Percentiles rank a stretch among this genome's conserved stretches.
These are phyloP conservation scores for Marchantia polymorpha DNA, from an alignment of 225 moss, liverwort and hornwort species.

Conservation along the genomic window DNA sequence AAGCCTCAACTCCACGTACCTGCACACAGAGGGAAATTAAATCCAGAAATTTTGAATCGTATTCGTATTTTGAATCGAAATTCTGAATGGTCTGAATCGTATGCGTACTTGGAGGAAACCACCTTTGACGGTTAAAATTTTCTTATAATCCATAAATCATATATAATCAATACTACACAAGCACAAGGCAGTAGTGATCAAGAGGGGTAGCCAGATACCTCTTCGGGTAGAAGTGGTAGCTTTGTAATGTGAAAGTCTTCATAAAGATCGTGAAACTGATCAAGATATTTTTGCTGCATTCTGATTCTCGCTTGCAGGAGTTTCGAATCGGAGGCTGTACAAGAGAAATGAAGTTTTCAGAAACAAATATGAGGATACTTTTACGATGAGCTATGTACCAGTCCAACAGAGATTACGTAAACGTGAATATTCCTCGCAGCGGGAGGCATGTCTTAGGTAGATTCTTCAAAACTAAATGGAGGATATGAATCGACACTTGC, in stretches of 20 bases:
- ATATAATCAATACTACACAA: not conserved
- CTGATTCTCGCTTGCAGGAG: conserved; percentile 81
- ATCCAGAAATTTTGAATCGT: not conserved
- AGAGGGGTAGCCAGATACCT: conserved; percentile 32
- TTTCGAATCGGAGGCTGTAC: conserved; percentile 65
- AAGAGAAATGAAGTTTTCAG: not conserved
- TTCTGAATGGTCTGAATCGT: not conserved
- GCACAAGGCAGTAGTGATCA: not conserved
- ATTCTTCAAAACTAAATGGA: not conserved
- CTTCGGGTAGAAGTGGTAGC: conserved; percentile 81
- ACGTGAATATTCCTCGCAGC: not conserved
- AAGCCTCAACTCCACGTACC: conserved; percentile 79
- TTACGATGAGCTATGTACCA: too few relatives aligned
- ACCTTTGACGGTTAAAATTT: too few relatives aligned
- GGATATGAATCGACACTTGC: not conserved
- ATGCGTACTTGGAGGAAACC: not conserved
- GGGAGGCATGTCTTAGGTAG: not conserved
- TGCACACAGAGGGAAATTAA: not conserved
- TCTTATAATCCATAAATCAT: too few relatives aligned
- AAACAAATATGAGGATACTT: not conserved
- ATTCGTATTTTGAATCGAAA: not conserved
- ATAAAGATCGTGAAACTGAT: conserved; percentile 89
- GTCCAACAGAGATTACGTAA: not conserved
- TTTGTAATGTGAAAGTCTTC: conserved; percentile 87
- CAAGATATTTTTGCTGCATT: conserved; percentile 86